Conservation (phyloP, 257 asterid genomes). For the Apocynum venetum region DNA sequence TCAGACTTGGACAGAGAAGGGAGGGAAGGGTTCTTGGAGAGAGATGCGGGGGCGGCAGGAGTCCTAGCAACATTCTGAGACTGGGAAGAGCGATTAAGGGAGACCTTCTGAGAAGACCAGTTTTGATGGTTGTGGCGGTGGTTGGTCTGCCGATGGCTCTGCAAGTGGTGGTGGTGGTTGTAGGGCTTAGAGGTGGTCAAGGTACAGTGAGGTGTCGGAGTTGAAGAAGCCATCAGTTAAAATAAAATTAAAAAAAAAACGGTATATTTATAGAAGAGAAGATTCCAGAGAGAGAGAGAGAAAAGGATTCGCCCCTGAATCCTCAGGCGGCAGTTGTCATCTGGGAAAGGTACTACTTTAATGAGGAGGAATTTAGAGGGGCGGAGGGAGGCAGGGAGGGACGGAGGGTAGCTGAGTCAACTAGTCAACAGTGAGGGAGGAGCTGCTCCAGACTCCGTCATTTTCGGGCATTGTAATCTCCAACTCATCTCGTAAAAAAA, state of each 20-base stretch:
- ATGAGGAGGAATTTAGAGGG: no score
- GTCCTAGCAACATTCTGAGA: constrained; percentile 28
- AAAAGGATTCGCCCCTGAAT: neutral
- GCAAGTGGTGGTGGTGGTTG: constrained; percentile 44
- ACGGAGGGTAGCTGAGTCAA: no score
- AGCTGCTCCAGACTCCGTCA: no score
- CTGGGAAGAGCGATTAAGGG: constrained; percentile 40
- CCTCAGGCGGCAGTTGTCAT: no score
- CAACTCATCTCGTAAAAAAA: no score
- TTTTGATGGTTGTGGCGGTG: constrained; percentile 25
- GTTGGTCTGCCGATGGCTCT: constrained; percentile 33
- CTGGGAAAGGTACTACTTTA: no score
- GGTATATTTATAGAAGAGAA: no score
- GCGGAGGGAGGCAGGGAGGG: no score
- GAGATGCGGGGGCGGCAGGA: constrained; percentile 23
- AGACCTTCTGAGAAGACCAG: constrained; percentile 49
- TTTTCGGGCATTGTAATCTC: no score
- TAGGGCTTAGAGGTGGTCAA: constrained; percentile 81
- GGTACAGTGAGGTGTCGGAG: constrained; percentile 82
- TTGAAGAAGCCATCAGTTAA: constrained; percentile 71
- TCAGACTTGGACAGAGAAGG: constrained; percentile 37
- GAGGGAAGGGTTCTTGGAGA: constrained; percentile 23
- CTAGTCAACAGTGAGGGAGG: no score
- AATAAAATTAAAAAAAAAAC: neutral
- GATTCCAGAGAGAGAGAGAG: no score